These are phyloP conservation scores for Schizochytrium sp. DNA, from an alignment of 108 stramenopile species.

Conservation along the genomic window DNA sequence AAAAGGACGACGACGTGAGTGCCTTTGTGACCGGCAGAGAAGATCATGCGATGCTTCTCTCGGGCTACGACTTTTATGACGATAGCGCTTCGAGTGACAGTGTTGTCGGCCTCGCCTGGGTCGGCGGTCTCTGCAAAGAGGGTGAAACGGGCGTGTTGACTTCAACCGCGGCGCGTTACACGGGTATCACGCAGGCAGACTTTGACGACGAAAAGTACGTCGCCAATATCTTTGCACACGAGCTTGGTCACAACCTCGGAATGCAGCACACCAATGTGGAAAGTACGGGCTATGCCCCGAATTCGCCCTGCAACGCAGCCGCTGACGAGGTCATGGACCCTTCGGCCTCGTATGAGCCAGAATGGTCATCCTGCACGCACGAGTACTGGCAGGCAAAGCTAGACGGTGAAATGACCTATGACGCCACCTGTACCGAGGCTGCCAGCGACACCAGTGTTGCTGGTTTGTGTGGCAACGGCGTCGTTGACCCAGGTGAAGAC, in stretches of 20 bases:
- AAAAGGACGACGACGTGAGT: background rate
- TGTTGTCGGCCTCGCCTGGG: background rate
- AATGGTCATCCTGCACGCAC: background rate
- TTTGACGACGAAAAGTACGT: background rate
- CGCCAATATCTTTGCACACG: background rate
- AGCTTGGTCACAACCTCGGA: slow-evolving; percentile 3
- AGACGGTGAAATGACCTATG: background rate
- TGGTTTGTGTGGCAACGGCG: background rate
- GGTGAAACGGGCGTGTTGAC: background rate
- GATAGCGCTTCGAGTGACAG: background rate
- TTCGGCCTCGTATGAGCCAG: background rate
- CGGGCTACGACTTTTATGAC: background rate
- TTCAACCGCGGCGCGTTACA: background rate
- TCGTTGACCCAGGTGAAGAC: background rate
- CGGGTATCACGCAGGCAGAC: background rate
- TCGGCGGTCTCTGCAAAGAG: background rate
- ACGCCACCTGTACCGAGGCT: background rate
- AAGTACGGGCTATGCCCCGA: background rate
- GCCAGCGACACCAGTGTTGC: background rate
- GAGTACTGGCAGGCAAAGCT: background rate
- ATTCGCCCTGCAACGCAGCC: background rate
- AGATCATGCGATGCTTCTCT: background rate
- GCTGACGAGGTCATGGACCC: background rate
- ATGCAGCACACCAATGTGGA: background rate
- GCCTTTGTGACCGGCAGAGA: background rate